Base-by-base conservation (phyloP, 768 basidiomycete genomes). In the Lactifluus pinguis region DNA sequence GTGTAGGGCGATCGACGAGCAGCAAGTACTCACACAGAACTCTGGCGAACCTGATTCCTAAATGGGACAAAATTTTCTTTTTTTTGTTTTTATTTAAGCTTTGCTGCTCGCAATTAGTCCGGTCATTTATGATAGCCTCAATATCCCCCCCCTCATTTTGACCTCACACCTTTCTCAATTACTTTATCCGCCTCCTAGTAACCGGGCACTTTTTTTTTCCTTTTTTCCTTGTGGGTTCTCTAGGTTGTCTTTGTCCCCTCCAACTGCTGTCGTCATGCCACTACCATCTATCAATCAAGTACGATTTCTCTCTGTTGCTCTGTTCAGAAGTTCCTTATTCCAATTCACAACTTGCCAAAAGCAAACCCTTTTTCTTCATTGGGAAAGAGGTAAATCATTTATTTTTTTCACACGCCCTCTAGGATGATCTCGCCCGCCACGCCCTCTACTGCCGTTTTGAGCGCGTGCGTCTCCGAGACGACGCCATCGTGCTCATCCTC, bases 401-500 rank as follows among this genome's bases (percentile, higher is more conserved):
- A n/a, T 17, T n/a, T 3, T 8, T 30, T 21, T 21, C 58, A 66
- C 55, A 66, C 0, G 48, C 45, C 54, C 14, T 57, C 49, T 47
- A 47, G 8, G 15, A 66, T 51, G 1, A 19, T 55, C 38, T 66
- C 63, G 42, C 89, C 89, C 62, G 85, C 85, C 65, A 86, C 78
- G 64, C 74, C 79, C 73, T 91, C 88, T 50, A 90, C 83, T 4
- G 83, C 82, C 72, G 79, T 74, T 71, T 87, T 91, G 72, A 92
- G 75, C 65, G 72, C 78, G 64, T 84, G 81, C 17, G 86, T 82
- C 66, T 84, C 84, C 59, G 76, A 78, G 4, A 92, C 87, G 15
- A 95, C 90, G 60, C 78, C 78, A 64, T 92, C 89, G 69, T 92
- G 86, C 65, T 94, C 93, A 68, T 95, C 92, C 73, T 93, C 91